A percentile compares a stretch with the other conserved stretches of the same genome.
Conservation (phyloP, 169 alveolate species). For the Babesia microti region DNA sequence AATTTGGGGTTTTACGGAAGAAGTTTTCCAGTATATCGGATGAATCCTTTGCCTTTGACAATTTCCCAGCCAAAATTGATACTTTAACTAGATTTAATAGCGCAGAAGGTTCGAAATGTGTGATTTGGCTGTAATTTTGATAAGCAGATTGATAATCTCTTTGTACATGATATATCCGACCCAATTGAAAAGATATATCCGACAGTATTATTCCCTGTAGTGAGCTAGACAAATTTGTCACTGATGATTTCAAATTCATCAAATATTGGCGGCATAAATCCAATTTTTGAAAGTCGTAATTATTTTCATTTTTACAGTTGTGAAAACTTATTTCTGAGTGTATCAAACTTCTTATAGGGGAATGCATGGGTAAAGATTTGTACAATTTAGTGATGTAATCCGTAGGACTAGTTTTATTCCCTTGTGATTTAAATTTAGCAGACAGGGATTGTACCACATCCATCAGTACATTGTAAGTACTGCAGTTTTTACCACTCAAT, state of each 20-base stretch:
- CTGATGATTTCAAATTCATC: neutral
- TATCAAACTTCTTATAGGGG: neutral
- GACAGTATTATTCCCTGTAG: conserved; percentile 8
- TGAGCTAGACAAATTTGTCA: neutral
- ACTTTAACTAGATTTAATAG: conserved; percentile 29
- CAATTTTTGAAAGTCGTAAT: neutral
- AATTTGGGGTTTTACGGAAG: conserved; percentile 13
- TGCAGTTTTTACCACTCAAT: neutral
- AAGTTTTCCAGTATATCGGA: conserved; percentile 19
- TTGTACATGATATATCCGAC: conserved; percentile 20
- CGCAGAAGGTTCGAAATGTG: conserved; percentile 11
- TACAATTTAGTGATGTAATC: neutral
- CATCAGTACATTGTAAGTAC: neutral
- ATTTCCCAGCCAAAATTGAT: conserved; percentile 14
- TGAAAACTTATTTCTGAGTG: neutral
- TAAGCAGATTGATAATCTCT: conserved; percentile 9
- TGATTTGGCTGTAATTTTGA: conserved; percentile 9
- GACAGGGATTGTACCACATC: neutral
- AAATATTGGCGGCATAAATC: neutral
- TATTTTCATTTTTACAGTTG: conserved; percentile 1
- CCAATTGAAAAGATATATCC: conserved; percentile 29
- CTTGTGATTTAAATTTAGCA: neutral
- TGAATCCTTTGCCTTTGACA: conserved; percentile 33
- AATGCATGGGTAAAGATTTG: neutral
- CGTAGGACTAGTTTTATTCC: neutral